Percentiles rank a stretch among this genome's conserved stretches.
These are phyloP conservation scores for Picea glauca DNA, from an alignment of 75 land plant species.

Conservation along the genomic window DNA sequence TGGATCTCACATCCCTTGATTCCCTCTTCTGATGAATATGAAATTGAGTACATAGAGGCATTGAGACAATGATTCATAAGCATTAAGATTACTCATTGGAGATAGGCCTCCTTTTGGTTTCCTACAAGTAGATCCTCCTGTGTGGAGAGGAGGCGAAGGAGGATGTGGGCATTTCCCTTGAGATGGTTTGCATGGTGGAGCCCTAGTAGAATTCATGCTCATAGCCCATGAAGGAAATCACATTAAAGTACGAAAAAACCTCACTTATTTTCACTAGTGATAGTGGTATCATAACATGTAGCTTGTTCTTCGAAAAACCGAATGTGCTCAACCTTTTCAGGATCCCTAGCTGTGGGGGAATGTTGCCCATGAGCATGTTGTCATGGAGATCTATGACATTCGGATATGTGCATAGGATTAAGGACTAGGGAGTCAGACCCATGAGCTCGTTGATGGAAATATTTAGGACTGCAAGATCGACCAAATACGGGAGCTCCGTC, in stretches of 20 bases:
- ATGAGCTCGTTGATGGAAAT: slow-evolving; percentile 51
- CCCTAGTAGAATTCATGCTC: not conserved
- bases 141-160: too few relatives aligned
- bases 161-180: too few relatives aligned
- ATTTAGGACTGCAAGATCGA: slow-evolving; percentile 63
- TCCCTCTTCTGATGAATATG: too few relatives aligned
- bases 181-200: too few relatives aligned
- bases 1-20: too few relatives aligned
- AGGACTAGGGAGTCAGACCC: slow-evolving; percentile 55
- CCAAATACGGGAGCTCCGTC: slow-evolving; percentile 37
- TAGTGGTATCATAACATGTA: slow-evolving; percentile 65
- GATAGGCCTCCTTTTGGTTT: too few relatives aligned
- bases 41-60: too few relatives aligned
- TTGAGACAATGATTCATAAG: too few relatives aligned
- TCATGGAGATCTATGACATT: slow-evolving; percentile 30
- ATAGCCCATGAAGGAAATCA: slow-evolving; percentile 59
- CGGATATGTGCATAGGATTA: slow-evolving; percentile 63
- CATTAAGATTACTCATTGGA: too few relatives aligned
- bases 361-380: slow-evolving; percentile 58
- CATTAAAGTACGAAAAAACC: slow-evolving; percentile 55
- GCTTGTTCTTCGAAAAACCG: slow-evolving; percentile 62
- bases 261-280: slow-evolving; percentile 55
- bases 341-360: slow-evolving; percentile 60
- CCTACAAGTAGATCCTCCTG: too few relatives aligned
- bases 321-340: slow-evolving; percentile 56